Evolutionary conservation across 177 flowering plant genomes (phyloP).

Genomic region (Vitis hybrid): DNA sequence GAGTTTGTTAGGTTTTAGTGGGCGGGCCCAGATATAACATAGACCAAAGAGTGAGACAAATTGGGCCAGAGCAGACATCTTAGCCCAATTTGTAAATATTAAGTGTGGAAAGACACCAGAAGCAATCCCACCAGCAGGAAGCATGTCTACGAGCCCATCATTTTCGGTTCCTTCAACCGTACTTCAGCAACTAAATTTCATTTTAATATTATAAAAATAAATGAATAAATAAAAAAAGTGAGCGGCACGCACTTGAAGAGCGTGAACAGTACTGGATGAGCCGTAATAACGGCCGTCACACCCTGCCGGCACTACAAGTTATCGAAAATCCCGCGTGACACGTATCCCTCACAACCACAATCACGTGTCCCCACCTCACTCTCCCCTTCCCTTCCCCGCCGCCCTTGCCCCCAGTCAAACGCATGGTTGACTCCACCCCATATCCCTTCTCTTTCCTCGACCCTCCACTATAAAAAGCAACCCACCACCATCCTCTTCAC

Average conservation of each 20-base stretch:
- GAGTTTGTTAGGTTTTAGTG: no score
- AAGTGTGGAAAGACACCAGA: no score
- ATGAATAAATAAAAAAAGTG: constrained; percentile 11
- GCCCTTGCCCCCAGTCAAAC: constrained; percentile 30
- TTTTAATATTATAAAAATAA: no score
- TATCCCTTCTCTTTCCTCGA: constrained; percentile 4
- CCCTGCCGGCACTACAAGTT: constrained; percentile 2
- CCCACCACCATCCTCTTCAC: neutral
- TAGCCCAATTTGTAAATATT: no score
- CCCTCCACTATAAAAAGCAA: constrained; percentile 2
- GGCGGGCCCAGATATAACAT: no score
- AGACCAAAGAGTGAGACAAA: no score
- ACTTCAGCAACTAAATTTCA: no score
- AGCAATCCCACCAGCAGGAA: no score
- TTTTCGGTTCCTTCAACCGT: no score
- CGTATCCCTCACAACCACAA: constrained; percentile 15
- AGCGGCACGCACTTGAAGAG: neutral
- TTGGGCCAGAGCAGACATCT: no score
- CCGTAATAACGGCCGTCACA: constrained; percentile 17
- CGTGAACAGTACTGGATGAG: neutral
- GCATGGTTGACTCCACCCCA: constrained; percentile 21
- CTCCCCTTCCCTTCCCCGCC: constrained; percentile 28
- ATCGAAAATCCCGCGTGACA: constrained; percentile 34
- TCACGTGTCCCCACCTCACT: neutral
- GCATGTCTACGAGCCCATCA: no score